These are phyloP conservation scores for Suhomyces kilbournensis DNA, from an alignment of 805 yeast genomes.

Conservation along the genomic window DNA sequence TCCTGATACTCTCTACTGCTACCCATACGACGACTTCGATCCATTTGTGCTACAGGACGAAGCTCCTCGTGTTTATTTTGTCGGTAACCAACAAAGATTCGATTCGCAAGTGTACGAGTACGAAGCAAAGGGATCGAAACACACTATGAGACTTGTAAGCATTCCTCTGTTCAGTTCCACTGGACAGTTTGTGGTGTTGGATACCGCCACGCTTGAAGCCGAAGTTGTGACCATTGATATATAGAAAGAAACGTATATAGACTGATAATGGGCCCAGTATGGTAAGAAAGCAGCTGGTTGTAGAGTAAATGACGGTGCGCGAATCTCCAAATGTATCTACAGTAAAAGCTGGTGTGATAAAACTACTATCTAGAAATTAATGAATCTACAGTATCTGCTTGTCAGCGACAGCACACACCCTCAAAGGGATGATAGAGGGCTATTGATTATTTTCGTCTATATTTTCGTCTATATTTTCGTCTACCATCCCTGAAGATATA, in stretches of 20 bases:
- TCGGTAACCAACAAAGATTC: conserved; percentile 75
- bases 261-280: no score
- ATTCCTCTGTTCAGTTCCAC: conserved; percentile 70
- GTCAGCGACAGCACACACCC: no score
- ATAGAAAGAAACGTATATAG: not conserved
- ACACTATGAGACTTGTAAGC: conserved; percentile 52
- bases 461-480: no score
- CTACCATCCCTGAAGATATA: no score
- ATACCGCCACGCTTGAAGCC: conserved; percentile 54
- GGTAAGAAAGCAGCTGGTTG: not conserved
- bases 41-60: conserved; percentile 72
- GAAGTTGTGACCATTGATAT: conserved; percentile 41
- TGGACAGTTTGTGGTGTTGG: conserved; percentile 62
- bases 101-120: conserved; percentile 34
- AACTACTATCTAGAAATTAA: no score
- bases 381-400: no score
- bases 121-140: conserved; percentile 27
- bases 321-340: no score
- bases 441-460: no score
- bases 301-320: no score
- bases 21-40: conserved; percentile 73
- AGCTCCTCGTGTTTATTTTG: conserved; percentile 83
- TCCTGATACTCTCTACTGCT: conserved; percentile 91
- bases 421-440: no score
- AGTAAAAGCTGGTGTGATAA: no score